These are phyloP conservation scores for Penicillium glabrum DNA, from an alignment of 2,329 filamentous ascomycete species.

Conservation along the genomic window DNA sequence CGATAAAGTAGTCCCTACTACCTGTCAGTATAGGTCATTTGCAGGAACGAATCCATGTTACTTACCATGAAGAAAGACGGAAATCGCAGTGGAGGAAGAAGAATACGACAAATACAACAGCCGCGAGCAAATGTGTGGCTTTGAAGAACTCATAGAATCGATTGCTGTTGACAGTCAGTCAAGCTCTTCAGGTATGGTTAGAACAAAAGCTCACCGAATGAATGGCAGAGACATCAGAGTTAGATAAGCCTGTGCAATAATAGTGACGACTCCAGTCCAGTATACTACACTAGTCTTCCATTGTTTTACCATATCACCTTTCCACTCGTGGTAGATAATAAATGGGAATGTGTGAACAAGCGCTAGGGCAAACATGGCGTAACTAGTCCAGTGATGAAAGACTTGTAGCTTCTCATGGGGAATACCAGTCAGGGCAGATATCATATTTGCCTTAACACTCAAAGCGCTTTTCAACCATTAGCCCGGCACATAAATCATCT, in stretches of 20 bases:
- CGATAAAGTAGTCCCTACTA: conserved; percentile 59
- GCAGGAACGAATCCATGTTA: background rate
- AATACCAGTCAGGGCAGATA: conserved; percentile 55
- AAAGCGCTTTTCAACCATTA: conserved; percentile 38
- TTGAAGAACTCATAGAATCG: conserved; percentile 62
- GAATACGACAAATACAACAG: conserved; percentile 55
- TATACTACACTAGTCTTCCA: conserved; percentile 51
- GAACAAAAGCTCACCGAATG: conserved; percentile 45
- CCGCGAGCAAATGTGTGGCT: conserved; percentile 52
- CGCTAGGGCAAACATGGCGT: conserved; percentile 58
- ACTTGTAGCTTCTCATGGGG: conserved; percentile 58
- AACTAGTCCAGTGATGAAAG: conserved; percentile 56
- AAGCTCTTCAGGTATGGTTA: background rate
- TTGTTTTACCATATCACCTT: conserved; percentile 49
- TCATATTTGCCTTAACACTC: conserved; percentile 57
- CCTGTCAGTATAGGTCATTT: background rate
- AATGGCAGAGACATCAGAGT: conserved; percentile 55
- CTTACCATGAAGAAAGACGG: conserved; percentile 53
- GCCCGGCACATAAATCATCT: background rate
- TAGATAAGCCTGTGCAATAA: conserved; percentile 56
- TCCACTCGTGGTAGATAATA: conserved; percentile 52
- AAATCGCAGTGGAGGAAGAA: conserved; percentile 61
- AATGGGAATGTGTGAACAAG: conserved; percentile 62
- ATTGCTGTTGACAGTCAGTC: conserved; percentile 36
- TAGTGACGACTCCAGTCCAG: conserved; percentile 57